Evolutionary conservation across 371 early-diverging fungal species (phyloP).

Genomic region (Apophysomyces ossiformis): DNA sequence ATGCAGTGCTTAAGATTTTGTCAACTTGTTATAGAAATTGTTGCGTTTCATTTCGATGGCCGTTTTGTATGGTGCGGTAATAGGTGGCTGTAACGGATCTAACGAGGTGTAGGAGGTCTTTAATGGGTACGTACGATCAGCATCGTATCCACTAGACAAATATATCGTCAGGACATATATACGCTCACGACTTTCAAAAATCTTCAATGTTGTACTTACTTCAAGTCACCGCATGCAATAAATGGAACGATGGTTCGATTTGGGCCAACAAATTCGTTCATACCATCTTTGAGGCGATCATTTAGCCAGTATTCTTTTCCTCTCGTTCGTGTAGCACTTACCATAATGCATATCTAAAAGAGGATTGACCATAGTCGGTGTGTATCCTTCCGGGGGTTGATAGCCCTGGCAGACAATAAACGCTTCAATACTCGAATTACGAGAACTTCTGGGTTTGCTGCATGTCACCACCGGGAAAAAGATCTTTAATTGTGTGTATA

Average conservation of each 20-base stretch:
- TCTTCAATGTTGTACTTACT: conserved; percentile 38
- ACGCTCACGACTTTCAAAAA: not conserved
- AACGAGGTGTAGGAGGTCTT: conserved; percentile 61
- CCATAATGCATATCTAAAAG: conserved; percentile 79
- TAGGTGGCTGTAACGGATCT: conserved; percentile 87
- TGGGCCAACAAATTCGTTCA: conserved; percentile 70
- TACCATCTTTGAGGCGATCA: conserved; percentile 31
- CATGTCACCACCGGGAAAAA: conserved; percentile 91
- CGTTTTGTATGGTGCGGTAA: conserved; percentile 88
- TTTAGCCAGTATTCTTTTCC: not conserved
- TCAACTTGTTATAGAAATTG: conserved; percentile 69
- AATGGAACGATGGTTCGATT: conserved; percentile 89
- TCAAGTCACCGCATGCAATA: conserved; percentile 90
- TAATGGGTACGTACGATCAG: conserved; percentile 83
- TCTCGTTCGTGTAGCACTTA: conserved; percentile 16
- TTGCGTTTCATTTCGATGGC: conserved; percentile 82
- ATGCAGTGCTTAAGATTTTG: conserved; percentile 35
- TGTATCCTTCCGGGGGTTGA: conserved; percentile 80
- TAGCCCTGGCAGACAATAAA: conserved; percentile 94
- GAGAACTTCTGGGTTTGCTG: conserved; percentile 95
- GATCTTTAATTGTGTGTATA: conserved; percentile 90
- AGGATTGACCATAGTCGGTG: conserved; percentile 89
- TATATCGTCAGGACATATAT: too few species aligned
- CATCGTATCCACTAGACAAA: conserved; percentile 72
- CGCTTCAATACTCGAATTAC: conserved; percentile 93